A percentile compares a stretch with the other conserved stretches of the same genome.
Conservation (phyloP, 2,329 filamentous ascomycete species). For the Colletotrichum gloeosporioides region DNA sequence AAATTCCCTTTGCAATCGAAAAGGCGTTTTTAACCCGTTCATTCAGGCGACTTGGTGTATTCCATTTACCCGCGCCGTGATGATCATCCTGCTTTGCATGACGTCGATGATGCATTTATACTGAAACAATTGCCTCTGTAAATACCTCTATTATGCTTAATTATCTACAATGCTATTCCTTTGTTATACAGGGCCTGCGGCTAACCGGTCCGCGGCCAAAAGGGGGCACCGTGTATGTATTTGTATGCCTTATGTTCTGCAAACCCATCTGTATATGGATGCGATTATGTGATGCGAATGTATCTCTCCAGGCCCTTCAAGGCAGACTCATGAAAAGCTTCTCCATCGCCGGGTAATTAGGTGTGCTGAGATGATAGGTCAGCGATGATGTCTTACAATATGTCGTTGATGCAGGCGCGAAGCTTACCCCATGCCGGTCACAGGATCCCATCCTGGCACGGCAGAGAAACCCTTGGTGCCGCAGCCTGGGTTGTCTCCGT, state of each 20-base stretch:
- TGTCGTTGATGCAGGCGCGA: background rate
- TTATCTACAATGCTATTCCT: slow-evolving; percentile 7
- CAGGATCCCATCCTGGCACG: slow-evolving; percentile 16
- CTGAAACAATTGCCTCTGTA: background rate
- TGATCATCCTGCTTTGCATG: background rate
- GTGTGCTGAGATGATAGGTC: slow-evolving; percentile 6
- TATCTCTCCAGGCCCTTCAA: background rate
- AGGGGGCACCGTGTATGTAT: background rate
- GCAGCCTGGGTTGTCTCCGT: slow-evolving; percentile 35
- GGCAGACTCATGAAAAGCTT: slow-evolving; percentile 21
- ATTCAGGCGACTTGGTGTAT: background rate
- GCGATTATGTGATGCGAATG: background rate
- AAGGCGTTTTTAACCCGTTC: background rate
- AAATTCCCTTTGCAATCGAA: background rate
- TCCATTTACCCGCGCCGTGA: background rate
- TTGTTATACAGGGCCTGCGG: background rate
- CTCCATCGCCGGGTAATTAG: slow-evolving; percentile 23
- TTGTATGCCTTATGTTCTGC: slow-evolving; percentile 1
- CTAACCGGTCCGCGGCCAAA: background rate
- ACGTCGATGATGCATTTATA: background rate
- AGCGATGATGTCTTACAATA: background rate
- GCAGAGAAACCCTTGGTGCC: slow-evolving; percentile 34
- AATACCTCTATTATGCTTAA: slow-evolving; percentile 19
- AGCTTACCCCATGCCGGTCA: slow-evolving; percentile 19
- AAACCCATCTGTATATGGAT: background rate